These are phyloP conservation scores for Triticum urartu DNA, from an alignment of 176 grass and related monocot genomes.

Conservation along the genomic window DNA sequence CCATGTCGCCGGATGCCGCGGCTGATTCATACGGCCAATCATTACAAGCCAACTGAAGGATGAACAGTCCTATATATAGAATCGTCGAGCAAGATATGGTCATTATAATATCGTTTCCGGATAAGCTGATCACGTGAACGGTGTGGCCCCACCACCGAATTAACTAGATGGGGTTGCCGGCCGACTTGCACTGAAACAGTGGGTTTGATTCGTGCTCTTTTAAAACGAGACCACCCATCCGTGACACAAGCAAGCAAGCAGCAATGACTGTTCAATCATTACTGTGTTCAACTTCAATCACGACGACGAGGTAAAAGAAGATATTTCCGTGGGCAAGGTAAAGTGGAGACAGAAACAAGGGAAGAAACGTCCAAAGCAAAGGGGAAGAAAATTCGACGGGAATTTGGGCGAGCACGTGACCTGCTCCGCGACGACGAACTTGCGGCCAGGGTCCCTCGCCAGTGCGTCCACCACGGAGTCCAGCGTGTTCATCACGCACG, in stretches of 20 bases:
- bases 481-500: slow-evolving; percentile 71
- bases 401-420: slow-evolving; percentile 17
- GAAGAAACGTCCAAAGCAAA: background rate
- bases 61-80: background rate
- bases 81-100: background rate
- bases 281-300: too few relatives aligned
- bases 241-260: background rate
- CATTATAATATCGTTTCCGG: background rate
- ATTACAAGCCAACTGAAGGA: background rate
- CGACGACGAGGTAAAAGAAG: background rate
- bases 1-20: background rate
- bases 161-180: background rate
- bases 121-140: background rate
- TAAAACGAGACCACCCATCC: background rate
- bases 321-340: background rate
- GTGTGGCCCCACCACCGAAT: background rate
- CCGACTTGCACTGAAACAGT: too few relatives aligned
- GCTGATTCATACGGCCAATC: background rate
- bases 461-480: slow-evolving; percentile 85
- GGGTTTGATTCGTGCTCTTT: background rate
- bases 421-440: slow-evolving; percentile 85
- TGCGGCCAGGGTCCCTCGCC: slow-evolving; percentile 53
- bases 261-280: background rate
- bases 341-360: background rate
- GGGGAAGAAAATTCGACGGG: background rate